Evolutionary conservation across 225 moss, liverwort and hornwort genomes (phyloP).

Genomic region (Polytrichum commune): DNA sequence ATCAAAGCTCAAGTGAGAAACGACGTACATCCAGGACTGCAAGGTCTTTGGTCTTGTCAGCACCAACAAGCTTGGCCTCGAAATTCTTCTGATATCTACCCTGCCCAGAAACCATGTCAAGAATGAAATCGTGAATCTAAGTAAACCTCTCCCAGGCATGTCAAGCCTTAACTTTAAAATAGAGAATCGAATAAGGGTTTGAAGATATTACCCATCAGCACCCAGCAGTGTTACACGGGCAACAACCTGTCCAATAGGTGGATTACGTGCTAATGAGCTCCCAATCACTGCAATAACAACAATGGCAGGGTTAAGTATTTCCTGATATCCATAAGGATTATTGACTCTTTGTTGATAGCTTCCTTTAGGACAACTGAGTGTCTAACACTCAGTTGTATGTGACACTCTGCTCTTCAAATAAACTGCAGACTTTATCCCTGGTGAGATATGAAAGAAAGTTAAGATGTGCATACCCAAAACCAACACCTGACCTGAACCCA

Average conservation of each 20-base stretch:
- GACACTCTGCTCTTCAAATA: too few relatives aligned
- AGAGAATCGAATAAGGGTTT: too few relatives aligned
- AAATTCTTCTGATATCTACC: conserved; percentile 78
- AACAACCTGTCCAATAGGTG: conserved; percentile 57
- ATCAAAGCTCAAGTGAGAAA: conserved; percentile 7
- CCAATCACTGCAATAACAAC: conserved; percentile 48
- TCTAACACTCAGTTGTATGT: too few relatives aligned
- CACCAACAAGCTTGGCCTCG: conserved; percentile 67
- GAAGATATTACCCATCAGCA: conserved; percentile 56
- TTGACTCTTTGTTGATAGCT: too few relatives aligned
- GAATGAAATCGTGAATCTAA: conserved; percentile 13
- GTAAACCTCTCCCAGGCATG: conserved; percentile 13
- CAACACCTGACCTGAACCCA: too few relatives aligned
- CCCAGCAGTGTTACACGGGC: conserved; percentile 69
- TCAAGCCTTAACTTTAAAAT: neutral
- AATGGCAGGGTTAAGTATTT: neutral
- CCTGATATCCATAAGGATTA: too few relatives aligned
- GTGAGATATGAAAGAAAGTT: too few relatives aligned
- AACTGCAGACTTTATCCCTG: too few relatives aligned
- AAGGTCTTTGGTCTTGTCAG: conserved; percentile 70
- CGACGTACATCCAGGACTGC: conserved; percentile 59
- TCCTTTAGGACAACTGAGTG: too few relatives aligned
- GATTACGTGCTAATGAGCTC: conserved; percentile 57
- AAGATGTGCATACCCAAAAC: too few relatives aligned
- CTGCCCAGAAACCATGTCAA: conserved; percentile 42